phyloP scores from a whole-genome alignment of 148 eudicot species.

The Polygonum maritimum region DNA sequence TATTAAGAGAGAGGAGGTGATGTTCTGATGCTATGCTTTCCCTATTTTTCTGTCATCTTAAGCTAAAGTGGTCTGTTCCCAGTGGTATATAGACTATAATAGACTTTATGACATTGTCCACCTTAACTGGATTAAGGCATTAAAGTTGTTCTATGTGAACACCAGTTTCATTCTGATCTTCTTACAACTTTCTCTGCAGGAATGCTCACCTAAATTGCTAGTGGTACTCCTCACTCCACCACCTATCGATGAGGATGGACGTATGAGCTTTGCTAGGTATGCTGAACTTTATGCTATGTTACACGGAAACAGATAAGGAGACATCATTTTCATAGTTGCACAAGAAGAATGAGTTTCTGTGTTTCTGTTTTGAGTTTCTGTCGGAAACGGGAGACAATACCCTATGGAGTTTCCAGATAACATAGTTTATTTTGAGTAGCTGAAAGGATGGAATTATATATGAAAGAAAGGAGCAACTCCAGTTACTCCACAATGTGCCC shows the following conservation, averaged over 20 bases:
- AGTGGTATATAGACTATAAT: neutral
- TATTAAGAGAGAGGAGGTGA: neutral
- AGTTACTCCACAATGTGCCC: neutral
- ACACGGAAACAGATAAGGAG: neutral
- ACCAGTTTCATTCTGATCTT: neutral
- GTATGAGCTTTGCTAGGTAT: slow-evolving; percentile 63
- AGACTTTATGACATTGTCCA: neutral
- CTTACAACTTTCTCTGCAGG: slow-evolving; percentile 27
- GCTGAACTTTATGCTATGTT: neutral
- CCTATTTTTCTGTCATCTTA: neutral
- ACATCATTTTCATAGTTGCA: no score
- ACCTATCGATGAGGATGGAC: slow-evolving; percentile 77
- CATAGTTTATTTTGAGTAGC: no score
- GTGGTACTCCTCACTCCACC: slow-evolving; percentile 85
- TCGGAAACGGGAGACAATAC: no score
- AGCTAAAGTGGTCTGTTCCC: neutral
- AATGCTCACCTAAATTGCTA: slow-evolving; percentile 54
- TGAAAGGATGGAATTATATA: no score
- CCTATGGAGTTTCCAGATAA: no score
- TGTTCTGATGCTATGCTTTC: neutral
- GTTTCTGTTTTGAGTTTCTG: no score
- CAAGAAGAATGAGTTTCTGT: no score
- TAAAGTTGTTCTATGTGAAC: neutral
- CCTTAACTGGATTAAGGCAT: neutral
- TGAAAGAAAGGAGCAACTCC: neutral